A percentile compares a stretch with the other conserved stretches of the same genome.
Evolutionary conservation across 306 rosid species (phyloP).

Genomic region (Neltuma alba): DNA sequence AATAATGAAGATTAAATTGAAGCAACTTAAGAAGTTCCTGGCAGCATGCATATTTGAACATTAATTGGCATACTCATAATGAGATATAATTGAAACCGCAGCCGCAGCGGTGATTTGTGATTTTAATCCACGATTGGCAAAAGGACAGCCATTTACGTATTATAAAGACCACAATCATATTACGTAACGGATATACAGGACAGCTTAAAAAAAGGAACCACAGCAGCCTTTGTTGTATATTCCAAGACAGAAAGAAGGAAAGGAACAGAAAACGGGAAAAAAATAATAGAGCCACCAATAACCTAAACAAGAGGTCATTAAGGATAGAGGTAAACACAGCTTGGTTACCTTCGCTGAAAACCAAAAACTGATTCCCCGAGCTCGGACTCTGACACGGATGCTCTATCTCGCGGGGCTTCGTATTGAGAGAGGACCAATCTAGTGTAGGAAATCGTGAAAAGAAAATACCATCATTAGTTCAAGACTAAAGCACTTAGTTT

Average conservation of each 20-base stretch:
- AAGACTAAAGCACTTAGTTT: slow-evolving; percentile 34
- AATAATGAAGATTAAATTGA: neutral
- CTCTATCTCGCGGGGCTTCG: slow-evolving; percentile 33
- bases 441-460: slow-evolving; percentile 38
- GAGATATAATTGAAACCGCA: neutral
- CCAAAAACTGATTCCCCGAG: slow-evolving; percentile 48
- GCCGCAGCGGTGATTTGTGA: neutral
- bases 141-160: neutral
- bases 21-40: neutral
- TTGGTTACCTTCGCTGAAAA: slow-evolving; percentile 40
- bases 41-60: neutral
- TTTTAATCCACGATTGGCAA: neutral
- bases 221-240: neutral
- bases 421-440: slow-evolving; percentile 32
- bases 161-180: neutral
- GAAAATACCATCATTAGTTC: slow-evolving; percentile 41
- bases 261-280: neutral
- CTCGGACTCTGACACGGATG: slow-evolving; percentile 37
- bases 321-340: slow-evolving; percentile 18
- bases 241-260: neutral
- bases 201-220: neutral
- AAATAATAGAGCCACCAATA: neutral
- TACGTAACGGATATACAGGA: neutral
- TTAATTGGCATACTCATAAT: neutral
- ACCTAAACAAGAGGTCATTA: neutral